These are phyloP conservation scores for Rhizomucor pusillus DNA, from an alignment of 371 early-diverging fungal genomes.

Conservation along the genomic window DNA sequence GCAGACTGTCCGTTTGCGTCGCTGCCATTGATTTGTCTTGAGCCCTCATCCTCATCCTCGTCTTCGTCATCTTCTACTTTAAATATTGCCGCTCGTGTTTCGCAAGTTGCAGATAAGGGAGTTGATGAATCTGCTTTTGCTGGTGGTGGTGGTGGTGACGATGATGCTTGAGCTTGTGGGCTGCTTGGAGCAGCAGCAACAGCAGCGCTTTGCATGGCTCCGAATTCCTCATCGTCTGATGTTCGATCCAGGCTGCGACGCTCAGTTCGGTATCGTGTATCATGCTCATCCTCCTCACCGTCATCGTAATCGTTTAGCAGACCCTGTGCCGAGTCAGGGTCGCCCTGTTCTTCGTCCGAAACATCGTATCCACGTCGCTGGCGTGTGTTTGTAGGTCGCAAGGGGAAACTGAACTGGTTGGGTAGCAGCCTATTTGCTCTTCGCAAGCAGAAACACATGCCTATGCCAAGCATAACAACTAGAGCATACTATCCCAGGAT, in stretches of 20 bases:
- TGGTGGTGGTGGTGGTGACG: no score
- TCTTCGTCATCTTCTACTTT: no score
- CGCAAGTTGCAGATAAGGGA: no score
- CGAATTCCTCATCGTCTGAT: constrained; percentile 21
- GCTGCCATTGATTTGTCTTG: no score
- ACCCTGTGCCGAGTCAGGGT: constrained; percentile 30
- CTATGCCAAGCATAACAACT: constrained; percentile 27
- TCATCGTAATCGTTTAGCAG: constrained; percentile 13
- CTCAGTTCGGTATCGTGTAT: no score
- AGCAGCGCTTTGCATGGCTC: constrained; percentile 20
- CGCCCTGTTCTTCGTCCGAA: constrained; percentile 18
- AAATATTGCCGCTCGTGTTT: no score
- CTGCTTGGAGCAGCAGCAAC: no score
- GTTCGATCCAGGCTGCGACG: no score
- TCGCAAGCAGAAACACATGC: constrained; percentile 42
- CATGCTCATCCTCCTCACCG: constrained; percentile 3
- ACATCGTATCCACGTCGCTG: constrained; percentile 17
- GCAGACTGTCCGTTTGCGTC: no score
- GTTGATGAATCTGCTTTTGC: no score
- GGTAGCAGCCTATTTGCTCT: constrained; percentile 42
- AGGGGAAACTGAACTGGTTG: constrained; percentile 36
- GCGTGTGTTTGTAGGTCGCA: constrained; percentile 18
- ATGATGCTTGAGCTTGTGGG: no score
- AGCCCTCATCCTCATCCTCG: no score
- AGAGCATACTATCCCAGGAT: constrained; percentile 21